phyloP scores from a whole-genome alignment of 257 asterid species.

The Rauvolfia tetraphylla region DNA sequence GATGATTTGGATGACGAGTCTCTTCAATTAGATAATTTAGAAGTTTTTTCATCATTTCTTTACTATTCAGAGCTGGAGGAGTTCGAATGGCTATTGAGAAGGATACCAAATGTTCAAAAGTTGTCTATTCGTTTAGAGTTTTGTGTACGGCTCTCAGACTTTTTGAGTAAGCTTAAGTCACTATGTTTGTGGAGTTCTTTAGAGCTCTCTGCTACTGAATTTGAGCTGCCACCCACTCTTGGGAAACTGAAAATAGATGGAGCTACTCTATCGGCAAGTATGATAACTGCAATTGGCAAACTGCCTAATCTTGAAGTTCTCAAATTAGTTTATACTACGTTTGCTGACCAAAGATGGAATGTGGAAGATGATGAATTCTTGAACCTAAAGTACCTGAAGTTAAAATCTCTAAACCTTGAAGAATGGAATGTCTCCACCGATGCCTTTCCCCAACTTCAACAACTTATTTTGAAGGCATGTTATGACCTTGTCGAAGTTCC shows the following conservation, averaged over 20 bases:
- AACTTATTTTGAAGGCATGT: neutral
- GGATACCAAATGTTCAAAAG: constrained; percentile 6
- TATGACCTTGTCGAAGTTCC: neutral
- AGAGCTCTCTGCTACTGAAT: neutral
- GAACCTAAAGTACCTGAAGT: too few species aligned
- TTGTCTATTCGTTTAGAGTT: neutral
- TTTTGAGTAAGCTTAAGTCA: neutral
- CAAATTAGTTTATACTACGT: neutral
- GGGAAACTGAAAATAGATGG: neutral
- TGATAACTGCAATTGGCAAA: constrained; percentile 6
- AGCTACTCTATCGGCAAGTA: neutral
- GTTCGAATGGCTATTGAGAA: neutral
- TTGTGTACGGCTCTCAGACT: neutral
- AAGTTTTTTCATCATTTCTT: neutral
- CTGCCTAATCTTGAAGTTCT: constrained; percentile 18
- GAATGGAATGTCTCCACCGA: too few species aligned
- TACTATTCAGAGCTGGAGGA: neutral
- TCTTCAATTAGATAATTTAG: neutral
- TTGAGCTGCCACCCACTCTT: neutral
- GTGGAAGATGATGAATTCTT: constrained; percentile 15
- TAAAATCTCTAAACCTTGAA: too few species aligned
- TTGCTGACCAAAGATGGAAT: constrained; percentile 11
- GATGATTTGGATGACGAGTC: neutral
- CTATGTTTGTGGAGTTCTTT: neutral
- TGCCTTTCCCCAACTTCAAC: constrained; percentile 13